Percentiles rank a stretch among this genome's conserved stretches.
These are phyloP conservation scores for Phytophthora pluvialis DNA, from an alignment of 352 stramenopile genomes.

Conservation along the genomic window DNA sequence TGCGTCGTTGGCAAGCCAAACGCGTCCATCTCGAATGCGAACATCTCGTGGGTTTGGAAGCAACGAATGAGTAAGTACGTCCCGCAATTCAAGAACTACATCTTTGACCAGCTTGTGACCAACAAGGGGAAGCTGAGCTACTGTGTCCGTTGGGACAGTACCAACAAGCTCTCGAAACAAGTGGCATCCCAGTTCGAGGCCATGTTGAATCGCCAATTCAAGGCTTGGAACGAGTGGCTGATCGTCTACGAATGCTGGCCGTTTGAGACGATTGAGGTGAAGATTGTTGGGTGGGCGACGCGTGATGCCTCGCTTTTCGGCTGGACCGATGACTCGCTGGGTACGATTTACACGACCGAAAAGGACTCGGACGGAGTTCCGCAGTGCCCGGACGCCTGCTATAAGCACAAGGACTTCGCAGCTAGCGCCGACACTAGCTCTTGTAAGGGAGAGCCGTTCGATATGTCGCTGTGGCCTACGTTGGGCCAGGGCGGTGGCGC, in stretches of 20 bases:
- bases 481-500: slow-evolving; percentile 40
- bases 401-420: slow-evolving; percentile 50
- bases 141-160: slow-evolving; percentile 60
- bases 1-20: slow-evolving; percentile 34
- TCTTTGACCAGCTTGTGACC: slow-evolving; percentile 54
- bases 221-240: slow-evolving; percentile 34
- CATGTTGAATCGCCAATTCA: slow-evolving; percentile 46
- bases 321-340: slow-evolving; percentile 51
- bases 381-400: slow-evolving; percentile 38
- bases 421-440: slow-evolving; percentile 39
- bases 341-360: slow-evolving; percentile 29
- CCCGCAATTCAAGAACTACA: slow-evolving; percentile 41
- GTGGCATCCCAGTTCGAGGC: slow-evolving; percentile 51
- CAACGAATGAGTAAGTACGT: slow-evolving; percentile 32
- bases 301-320: slow-evolving; percentile 43
- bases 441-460: slow-evolving; percentile 49
- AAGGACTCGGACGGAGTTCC: slow-evolving; percentile 25
- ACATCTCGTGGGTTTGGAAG: slow-evolving; percentile 32
- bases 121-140: slow-evolving; percentile 42
- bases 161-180: slow-evolving; percentile 45
- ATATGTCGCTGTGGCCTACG: slow-evolving; percentile 56
- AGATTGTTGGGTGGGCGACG: slow-evolving; percentile 51
- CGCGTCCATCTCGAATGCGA: slow-evolving; percentile 23
- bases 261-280: slow-evolving; percentile 42
- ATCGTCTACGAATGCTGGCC: slow-evolving; percentile 50